Conservation (phyloP, 1,284 basidiomycete species). For the Naganishia sp. region DNA sequence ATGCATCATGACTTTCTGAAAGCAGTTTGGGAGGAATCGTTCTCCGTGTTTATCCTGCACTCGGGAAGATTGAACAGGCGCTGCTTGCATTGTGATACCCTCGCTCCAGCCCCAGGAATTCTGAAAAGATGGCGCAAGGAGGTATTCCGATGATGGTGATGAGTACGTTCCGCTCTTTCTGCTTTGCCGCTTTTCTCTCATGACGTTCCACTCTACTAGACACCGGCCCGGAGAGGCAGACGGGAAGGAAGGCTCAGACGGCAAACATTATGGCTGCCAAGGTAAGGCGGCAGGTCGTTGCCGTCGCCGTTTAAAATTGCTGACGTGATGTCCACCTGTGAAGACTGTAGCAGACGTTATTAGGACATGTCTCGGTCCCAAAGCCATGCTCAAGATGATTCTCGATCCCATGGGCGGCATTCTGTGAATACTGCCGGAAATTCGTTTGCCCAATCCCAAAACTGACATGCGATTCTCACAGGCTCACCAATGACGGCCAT, state of each 20-base stretch:
- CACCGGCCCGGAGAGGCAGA: conserved; percentile 88
- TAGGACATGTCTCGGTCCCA: conserved; percentile 92
- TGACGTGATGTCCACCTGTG: conserved; percentile 17
- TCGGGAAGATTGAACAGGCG: neutral
- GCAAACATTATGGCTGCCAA: conserved; percentile 98
- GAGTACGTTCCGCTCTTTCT: conserved; percentile 49
- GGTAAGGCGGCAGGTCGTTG: conserved; percentile 56
- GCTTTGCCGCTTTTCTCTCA: neutral
- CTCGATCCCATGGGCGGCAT: conserved; percentile 97
- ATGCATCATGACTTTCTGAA: conserved; percentile 8
- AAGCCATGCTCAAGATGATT: conserved; percentile 99
- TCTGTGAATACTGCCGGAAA: conserved; percentile 61
- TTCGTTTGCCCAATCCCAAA: neutral
- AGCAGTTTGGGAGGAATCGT: neutral
- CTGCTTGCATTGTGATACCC: neutral
- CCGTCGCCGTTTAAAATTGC: conserved; percentile 8
- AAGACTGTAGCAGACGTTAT: conserved; percentile 99
- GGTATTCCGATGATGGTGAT: conserved; percentile 57
- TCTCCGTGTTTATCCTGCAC: neutral
- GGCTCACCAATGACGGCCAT: conserved; percentile 95
- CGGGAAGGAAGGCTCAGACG: conserved; percentile 91
- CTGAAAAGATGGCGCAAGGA: conserved; percentile 33
- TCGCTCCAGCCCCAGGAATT: neutral
- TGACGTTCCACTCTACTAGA: conserved; percentile 58
- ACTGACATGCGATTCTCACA: conserved; percentile 47